Evolutionary conservation across 495 filamentous ascomycete species (phyloP).

Genomic region (Hypoxylon lenormandii): DNA sequence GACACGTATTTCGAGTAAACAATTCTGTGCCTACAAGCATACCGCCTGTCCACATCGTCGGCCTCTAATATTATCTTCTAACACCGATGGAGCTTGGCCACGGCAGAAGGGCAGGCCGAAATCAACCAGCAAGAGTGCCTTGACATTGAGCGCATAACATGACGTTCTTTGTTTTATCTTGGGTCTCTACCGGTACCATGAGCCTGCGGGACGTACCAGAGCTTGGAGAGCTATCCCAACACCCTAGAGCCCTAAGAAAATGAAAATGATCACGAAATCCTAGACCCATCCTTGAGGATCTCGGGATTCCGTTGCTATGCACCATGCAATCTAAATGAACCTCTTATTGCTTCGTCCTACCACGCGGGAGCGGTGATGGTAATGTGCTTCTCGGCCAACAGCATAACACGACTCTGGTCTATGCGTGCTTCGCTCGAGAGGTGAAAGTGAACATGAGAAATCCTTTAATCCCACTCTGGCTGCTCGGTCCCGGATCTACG

Average conservation of each 20-base stretch:
- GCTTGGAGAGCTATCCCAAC: not conserved
- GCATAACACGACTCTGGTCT: slow-evolving; percentile 38
- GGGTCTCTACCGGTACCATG: not conserved
- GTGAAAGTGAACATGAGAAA: slow-evolving; percentile 1
- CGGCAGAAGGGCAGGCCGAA: slow-evolving; percentile 2
- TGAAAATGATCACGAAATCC: slow-evolving; percentile 26
- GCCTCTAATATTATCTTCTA: slow-evolving; percentile 7
- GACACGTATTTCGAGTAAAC: slow-evolving; percentile 36
- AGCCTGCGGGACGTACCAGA: slow-evolving; percentile 7
- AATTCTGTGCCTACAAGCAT: slow-evolving; percentile 29
- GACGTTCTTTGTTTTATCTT: slow-evolving; percentile 38
- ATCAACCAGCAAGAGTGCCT: slow-evolving; percentile 21
- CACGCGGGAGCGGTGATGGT: slow-evolving; percentile 28
- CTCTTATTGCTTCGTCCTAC: slow-evolving; percentile 44
- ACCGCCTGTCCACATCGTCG: slow-evolving; percentile 7
- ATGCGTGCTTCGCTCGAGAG: not conserved
- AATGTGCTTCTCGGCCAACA: slow-evolving; percentile 32
- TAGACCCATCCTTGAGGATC: slow-evolving; percentile 42
- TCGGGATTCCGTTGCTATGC: slow-evolving; percentile 42
- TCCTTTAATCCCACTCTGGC: slow-evolving; percentile 30
- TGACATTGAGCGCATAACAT: slow-evolving; percentile 40
- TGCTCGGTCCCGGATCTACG: slow-evolving; percentile 40
- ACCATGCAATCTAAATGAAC: slow-evolving; percentile 46
- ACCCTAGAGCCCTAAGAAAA: slow-evolving; percentile 1
- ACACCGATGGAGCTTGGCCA: slow-evolving; percentile 14